Base-by-base conservation (phyloP, 2,329 filamentous ascomycete genomes). In the Nakataea oryzae region DNA sequence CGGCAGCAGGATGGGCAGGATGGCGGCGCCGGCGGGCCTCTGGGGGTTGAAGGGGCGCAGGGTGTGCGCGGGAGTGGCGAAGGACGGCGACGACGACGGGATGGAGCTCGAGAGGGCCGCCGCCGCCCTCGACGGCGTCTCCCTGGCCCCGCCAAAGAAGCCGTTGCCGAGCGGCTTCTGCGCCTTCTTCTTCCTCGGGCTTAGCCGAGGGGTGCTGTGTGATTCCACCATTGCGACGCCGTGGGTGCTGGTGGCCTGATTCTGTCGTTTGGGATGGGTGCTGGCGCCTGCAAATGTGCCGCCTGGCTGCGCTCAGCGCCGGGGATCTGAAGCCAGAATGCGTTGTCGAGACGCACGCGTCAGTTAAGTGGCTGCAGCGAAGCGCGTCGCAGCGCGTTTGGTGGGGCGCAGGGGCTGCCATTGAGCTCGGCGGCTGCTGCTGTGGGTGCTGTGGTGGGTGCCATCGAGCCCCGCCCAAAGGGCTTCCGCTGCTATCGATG, bases 1-100 rank as follows among this genome's bases (percentile, higher is more conserved):
- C 3, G 93, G 93, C 5, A 99, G 86, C 47, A 96, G 81, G 63
- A 99, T 95, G 4, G 95, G 92, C 1, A 99, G 81, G 58, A 97
- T 89, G 8, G 86, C 81, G 26, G 70, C 69, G 32, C 68, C 69
- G 28, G 81, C 80, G 14, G 60, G 86, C 81, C 67, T 83, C 81
- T 55, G 72, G 69, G 28, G 80, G 75, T 2, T 77, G 71, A 86
- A 86, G 21, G 87, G 84, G 68, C 82, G 84, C 60, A 95, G 83
- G 57, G 92, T 90, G 72, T 95, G 89, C 56, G 86, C 84, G 1
- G 93, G 93, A 1, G 93, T 97, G 60, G 86, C 91, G 75, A 97
- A 97, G 54, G 89, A 91, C 11, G 93, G 91, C 26, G 92, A 96
- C 0, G 92, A 96, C 0, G 93, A 96, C 5, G 91, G 91, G 64